Conservation (phyloP, 805 yeast species). For the Yamadazyma kitorensis region DNA sequence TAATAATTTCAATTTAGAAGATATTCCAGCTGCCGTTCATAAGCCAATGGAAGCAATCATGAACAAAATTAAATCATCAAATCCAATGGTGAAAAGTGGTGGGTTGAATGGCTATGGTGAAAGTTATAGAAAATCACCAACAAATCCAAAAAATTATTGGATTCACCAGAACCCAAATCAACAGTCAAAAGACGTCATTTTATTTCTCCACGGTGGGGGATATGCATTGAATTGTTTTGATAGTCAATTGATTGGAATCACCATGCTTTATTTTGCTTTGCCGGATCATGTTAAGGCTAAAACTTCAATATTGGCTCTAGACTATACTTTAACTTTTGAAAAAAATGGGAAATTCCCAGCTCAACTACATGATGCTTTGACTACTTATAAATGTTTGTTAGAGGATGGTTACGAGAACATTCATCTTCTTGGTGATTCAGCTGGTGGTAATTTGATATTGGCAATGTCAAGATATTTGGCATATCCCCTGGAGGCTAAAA, state of each 20-base stretch:
- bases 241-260: constrained; percentile 27
- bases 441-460: constrained; percentile 38
- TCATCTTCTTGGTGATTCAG: constrained; percentile 40
- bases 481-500: constrained; percentile 28
- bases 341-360: constrained; percentile 29
- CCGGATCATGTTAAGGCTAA: constrained; percentile 15
- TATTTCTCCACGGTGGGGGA: constrained; percentile 42
- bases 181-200: constrained; percentile 15
- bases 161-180: constrained; percentile 28
- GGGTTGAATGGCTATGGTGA: constrained; percentile 14
- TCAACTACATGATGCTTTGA: constrained; percentile 30
- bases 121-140: constrained; percentile 17
- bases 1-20: constrained; percentile 18
- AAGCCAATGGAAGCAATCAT: constrained; percentile 20
- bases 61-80: constrained; percentile 6
- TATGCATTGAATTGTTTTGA: constrained; percentile 24
- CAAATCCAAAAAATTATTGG: constrained; percentile 29
- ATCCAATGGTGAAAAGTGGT: constrained; percentile 11
- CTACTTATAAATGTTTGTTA: constrained; percentile 22
- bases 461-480: constrained; percentile 21
- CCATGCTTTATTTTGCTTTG: constrained; percentile 27
- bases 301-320: constrained; percentile 27
- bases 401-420: constrained; percentile 25
- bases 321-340: constrained; percentile 28
- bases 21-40: constrained; percentile 20